phyloP scores from a whole-genome alignment of 1,284 basidiomycete species.

The Trametes sp. region DNA sequence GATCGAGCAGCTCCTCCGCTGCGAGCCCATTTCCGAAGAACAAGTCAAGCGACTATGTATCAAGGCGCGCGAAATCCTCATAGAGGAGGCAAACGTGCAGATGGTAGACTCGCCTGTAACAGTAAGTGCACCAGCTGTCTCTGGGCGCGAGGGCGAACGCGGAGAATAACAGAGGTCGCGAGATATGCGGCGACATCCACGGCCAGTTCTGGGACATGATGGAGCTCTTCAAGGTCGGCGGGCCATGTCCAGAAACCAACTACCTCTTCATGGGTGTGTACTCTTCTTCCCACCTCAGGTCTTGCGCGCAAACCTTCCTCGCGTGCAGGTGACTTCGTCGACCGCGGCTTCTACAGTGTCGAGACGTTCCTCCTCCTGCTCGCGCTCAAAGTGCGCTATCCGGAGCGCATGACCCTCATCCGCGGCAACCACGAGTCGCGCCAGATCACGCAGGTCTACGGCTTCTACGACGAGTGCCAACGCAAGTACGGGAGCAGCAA shows the following conservation, averaged over 20 bases:
- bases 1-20: slow-evolving; percentile 89
- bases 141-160: slow-evolving; percentile 17
- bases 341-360: slow-evolving; percentile 96
- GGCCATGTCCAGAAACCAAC: slow-evolving; percentile 94
- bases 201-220: slow-evolving; percentile 98
- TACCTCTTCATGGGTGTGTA: slow-evolving; percentile 97
- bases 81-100: slow-evolving; percentile 98
- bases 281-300: not conserved
- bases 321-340: slow-evolving; percentile 87
- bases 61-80: slow-evolving; percentile 94
- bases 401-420: slow-evolving; percentile 97
- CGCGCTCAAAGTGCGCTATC: slow-evolving; percentile 96
- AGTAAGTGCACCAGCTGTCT: slow-evolving; percentile 53
- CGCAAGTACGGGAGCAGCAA: slow-evolving; percentile 95
- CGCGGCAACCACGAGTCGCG: slow-evolving; percentile 99
- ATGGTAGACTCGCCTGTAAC: slow-evolving; percentile 97
- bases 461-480: slow-evolving; percentile 99
- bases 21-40: slow-evolving; percentile 92
- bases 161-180: slow-evolving; percentile 22
- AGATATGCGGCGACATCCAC: slow-evolving; percentile 99
- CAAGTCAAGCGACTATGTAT: slow-evolving; percentile 93
- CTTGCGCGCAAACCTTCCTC: not conserved
- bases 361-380: slow-evolving; percentile 96
- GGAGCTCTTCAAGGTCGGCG: slow-evolving; percentile 96
- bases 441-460: slow-evolving; percentile 99